These are phyloP conservation scores for Tremella yokohamensis DNA, from an alignment of 768 basidiomycete species.

Conservation along the genomic window DNA sequence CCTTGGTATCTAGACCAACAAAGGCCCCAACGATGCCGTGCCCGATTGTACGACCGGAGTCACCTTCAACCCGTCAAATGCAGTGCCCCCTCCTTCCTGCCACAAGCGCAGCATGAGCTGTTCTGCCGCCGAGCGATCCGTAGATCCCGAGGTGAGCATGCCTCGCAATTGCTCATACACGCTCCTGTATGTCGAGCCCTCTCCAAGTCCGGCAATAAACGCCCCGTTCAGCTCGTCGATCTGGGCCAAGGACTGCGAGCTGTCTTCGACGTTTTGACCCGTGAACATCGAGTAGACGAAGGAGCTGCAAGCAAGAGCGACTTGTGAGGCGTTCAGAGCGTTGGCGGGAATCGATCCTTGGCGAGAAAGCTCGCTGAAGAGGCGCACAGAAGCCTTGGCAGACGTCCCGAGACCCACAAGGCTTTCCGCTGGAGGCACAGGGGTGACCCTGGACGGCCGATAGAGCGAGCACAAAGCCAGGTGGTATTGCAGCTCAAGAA, in stretches of 20 bases:
- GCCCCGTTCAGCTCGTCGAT: too few relatives aligned
- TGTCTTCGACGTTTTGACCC: conserved; percentile 16
- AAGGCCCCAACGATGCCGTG: neutral
- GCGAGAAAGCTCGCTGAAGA: too few relatives aligned
- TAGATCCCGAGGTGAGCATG: too few relatives aligned
- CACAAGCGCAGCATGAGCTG: neutral
- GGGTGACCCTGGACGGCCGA: conserved; percentile 30
- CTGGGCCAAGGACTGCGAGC: too few relatives aligned
- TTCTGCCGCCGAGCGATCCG: too few relatives aligned
- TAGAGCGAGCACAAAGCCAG: conserved; percentile 23
- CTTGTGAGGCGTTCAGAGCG: conserved; percentile 27
- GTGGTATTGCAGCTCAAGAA: conserved; percentile 22
- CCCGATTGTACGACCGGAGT: neutral
- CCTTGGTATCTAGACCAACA: too few relatives aligned
- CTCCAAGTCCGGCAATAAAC: too few relatives aligned
- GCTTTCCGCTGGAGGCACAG: conserved; percentile 14
- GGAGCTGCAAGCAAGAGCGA: conserved; percentile 26
- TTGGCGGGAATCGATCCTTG: conserved; percentile 26
- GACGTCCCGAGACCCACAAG: neutral
- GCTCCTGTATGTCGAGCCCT: too few relatives aligned
- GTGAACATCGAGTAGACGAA: conserved; percentile 31
- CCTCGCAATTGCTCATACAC: too few relatives aligned
- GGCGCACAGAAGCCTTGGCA: conserved; percentile 14
- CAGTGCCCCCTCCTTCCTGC: neutral
- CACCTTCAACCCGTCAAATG: neutral